Conservation (phyloP, 345 rosid species). For the Gossypium stocksii region DNA sequence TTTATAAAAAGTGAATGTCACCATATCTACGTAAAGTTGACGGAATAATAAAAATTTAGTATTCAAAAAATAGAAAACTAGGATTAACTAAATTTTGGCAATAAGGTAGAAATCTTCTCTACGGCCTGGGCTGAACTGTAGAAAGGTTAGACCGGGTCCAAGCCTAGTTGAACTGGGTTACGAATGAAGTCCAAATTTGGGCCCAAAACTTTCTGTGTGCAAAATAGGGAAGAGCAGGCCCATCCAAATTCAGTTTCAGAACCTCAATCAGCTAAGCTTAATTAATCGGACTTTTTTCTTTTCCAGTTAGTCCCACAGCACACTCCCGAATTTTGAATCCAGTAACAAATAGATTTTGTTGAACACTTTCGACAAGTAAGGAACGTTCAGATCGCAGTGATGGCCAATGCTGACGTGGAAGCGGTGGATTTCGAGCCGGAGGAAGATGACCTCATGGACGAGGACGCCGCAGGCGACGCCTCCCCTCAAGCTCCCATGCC, state of each 20-base stretch:
- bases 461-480: slow-evolving; percentile 59
- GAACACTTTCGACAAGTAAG: not conserved
- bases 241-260: not conserved
- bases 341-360: not conserved
- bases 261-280: not conserved
- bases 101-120: too few relatives aligned
- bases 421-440: slow-evolving; percentile 93
- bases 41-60: too few relatives aligned
- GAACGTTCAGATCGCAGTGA: slow-evolving; percentile 18
- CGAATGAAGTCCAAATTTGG: not conserved
- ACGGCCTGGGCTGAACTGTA: too few relatives aligned
- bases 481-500: slow-evolving; percentile 65
- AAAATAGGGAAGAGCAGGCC: not conserved
- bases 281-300: not conserved
- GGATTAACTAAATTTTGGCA: too few relatives aligned
- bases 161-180: too few relatives aligned
- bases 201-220: not conserved
- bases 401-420: slow-evolving; percentile 81
- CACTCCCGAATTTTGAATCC: not conserved
- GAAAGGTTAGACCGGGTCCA: too few relatives aligned
- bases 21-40: too few relatives aligned
- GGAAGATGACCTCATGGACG: slow-evolving; percentile 97
- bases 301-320: not conserved
- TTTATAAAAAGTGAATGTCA: too few relatives aligned
- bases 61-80: too few relatives aligned